Evolutionary conservation across 2,329 filamentous ascomycete genomes (phyloP).

Genomic region (Fusarium xylarioides): DNA sequence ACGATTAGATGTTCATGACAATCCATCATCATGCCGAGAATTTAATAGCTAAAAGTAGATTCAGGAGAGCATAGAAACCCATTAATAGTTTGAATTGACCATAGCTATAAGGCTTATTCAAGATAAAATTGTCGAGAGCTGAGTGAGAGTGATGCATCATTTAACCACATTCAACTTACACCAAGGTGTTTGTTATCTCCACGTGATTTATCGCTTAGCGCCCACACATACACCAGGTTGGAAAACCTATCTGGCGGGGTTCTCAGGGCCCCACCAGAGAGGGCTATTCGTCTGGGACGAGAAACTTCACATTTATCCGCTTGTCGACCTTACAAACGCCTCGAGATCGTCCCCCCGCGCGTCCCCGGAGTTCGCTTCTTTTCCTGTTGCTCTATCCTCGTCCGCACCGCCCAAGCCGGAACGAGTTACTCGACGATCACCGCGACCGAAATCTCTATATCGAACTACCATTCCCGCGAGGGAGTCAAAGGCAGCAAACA

Average conservation of each 20-base stretch:
- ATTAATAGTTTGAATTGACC: neutral
- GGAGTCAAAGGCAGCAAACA: constrained; percentile 35
- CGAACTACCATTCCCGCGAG: constrained; percentile 29
- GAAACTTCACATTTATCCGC: constrained; percentile 45
- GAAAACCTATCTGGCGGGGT: constrained; percentile 50
- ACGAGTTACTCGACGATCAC: constrained; percentile 21
- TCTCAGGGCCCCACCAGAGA: constrained; percentile 48
- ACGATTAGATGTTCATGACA: neutral
- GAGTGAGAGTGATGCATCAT: neutral
- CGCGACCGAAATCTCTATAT: constrained; percentile 33
- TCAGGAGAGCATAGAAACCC: neutral
- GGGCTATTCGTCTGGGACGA: constrained; percentile 50
- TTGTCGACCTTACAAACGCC: constrained; percentile 43
- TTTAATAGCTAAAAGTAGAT: neutral
- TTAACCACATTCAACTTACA: constrained; percentile 1
- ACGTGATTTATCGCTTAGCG: constrained; percentile 54
- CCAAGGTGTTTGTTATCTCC: constrained; percentile 7
- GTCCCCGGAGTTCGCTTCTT: constrained; percentile 24
- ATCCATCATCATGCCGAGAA: neutral
- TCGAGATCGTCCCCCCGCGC: constrained; percentile 37
- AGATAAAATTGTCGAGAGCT: neutral
- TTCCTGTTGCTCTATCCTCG: constrained; percentile 5
- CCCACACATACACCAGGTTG: constrained; percentile 49
- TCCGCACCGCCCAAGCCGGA: constrained; percentile 31
- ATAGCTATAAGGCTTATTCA: neutral